phyloP scores from a whole-genome alignment of 2,329 filamentous ascomycete species.

The Alternaria arbusti region DNA sequence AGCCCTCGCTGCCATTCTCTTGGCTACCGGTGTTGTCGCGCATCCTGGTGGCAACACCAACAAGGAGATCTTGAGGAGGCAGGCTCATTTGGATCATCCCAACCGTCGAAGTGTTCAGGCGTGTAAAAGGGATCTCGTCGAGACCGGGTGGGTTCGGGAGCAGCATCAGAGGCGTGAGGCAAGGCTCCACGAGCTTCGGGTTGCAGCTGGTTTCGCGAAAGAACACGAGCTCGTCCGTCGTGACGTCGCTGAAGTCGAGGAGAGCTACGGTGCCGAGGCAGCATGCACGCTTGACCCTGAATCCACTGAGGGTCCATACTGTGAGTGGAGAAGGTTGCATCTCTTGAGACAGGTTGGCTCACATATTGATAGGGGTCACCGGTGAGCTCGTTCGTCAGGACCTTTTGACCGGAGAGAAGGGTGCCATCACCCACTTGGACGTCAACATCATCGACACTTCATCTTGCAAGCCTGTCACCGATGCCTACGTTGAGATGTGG shows the following conservation, averaged over 20 bases:
- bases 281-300: conserved; percentile 45
- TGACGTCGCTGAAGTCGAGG: conserved; percentile 34
- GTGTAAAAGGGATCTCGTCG: conserved; percentile 42
- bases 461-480: conserved; percentile 59
- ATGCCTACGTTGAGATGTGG: conserved; percentile 62
- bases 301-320: conserved; percentile 44
- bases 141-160: conserved; percentile 41
- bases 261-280: conserved; percentile 32
- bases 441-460: conserved; percentile 61
- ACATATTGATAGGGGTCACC: conserved; percentile 44
- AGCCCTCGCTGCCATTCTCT: conserved; percentile 28
- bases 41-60: conserved; percentile 51
- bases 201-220: conserved; percentile 45
- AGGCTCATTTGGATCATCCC: conserved; percentile 47
- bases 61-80: conserved; percentile 36
- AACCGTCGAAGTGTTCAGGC: conserved; percentile 45
- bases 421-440: conserved; percentile 59
- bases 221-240: conserved; percentile 37
- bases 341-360: conserved; percentile 5
- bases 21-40: conserved; percentile 38
- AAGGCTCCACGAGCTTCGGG: conserved; percentile 46
- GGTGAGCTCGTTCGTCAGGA: conserved; percentile 60
- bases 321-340: conserved; percentile 19
- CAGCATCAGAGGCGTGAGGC: conserved; percentile 48
- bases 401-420: conserved; percentile 57